A percentile compares a stretch with the other conserved stretches of the same genome.
These are phyloP conservation scores for Kurtzmaniella natalensis DNA, from an alignment of 1,139 yeast species.

Conservation along the genomic window DNA sequence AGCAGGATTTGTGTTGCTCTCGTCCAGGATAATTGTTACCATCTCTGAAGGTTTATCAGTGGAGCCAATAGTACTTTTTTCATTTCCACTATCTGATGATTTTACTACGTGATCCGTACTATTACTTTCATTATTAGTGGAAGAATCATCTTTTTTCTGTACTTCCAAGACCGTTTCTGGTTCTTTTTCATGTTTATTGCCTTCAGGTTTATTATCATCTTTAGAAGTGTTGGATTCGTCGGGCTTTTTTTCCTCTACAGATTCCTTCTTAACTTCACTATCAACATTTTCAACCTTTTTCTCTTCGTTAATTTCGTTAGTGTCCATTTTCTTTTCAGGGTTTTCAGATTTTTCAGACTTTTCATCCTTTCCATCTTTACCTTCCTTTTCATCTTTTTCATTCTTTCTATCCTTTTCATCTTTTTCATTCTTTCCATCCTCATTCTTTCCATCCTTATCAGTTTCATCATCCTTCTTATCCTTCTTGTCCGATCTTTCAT, in stretches of 20 bases:
- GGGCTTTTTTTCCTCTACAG: conserved; percentile 11
- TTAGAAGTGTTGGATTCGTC: conserved; percentile 10
- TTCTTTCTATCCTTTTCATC: conserved; percentile 13
- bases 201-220: conserved; percentile 9
- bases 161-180: conserved; percentile 8
- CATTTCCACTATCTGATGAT: too few relatives aligned
- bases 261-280: conserved; percentile 13
- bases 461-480: conserved; percentile 15
- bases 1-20: too few relatives aligned
- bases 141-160: conserved; percentile 6
- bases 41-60: too few relatives aligned
- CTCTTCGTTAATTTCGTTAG: neutral
- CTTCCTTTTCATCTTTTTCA: conserved; percentile 7
- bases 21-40: too few relatives aligned
- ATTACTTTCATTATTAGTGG: too few relatives aligned
- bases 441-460: conserved; percentile 26
- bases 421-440: conserved; percentile 11
- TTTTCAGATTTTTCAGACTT: neutral
- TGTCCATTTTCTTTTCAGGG: neutral
- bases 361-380: conserved; percentile 11
- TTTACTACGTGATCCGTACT: too few relatives aligned
- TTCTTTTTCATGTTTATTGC: conserved; percentile 8
- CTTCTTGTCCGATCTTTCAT: conserved; percentile 49
- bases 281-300: conserved; percentile 7
- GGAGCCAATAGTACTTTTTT: too few relatives aligned